Percentiles rank a stretch among this genome's conserved stretches.
Evolutionary conservation across 1,139 yeast species (phyloP).

Genomic region (Lodderomyces margitis): DNA sequence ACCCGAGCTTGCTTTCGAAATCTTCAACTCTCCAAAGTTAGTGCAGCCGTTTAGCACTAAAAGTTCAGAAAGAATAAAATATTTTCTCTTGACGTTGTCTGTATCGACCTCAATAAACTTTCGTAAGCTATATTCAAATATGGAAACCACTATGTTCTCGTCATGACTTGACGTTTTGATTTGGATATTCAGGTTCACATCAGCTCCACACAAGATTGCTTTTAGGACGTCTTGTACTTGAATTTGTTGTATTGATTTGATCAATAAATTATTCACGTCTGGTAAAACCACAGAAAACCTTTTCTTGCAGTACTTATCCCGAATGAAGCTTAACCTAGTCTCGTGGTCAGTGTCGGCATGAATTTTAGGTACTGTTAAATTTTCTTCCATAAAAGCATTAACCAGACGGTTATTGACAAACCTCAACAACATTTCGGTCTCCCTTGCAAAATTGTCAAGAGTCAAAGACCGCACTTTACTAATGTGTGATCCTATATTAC

Average conservation of each 20-base stretch:
- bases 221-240: constrained; percentile 46
- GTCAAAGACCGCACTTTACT: constrained; percentile 51
- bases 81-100: constrained; percentile 19
- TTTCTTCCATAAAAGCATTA: constrained; percentile 39
- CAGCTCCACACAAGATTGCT: constrained; percentile 51
- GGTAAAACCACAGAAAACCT: constrained; percentile 30
- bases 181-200: constrained; percentile 39
- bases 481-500: constrained; percentile 52
- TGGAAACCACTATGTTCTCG: constrained; percentile 28
- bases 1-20: constrained; percentile 22
- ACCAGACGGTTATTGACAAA: constrained; percentile 40
- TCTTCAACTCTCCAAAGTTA: constrained; percentile 28
- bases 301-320: constrained; percentile 48
- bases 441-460: constrained; percentile 48
- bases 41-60: constrained; percentile 64
- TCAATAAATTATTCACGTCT: constrained; percentile 26
- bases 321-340: constrained; percentile 43
- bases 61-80: constrained; percentile 73
- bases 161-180: constrained; percentile 18
- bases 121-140: constrained; percentile 62
- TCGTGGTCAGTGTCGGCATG: constrained; percentile 32
- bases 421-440: constrained; percentile 37
- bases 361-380: constrained; percentile 12
- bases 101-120: constrained; percentile 39
- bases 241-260: constrained; percentile 51